Percentiles rank a stretch among this genome's conserved stretches.
Conservation (phyloP, 2,329 filamentous ascomycete species). For the Trichoderma sp. region DNA sequence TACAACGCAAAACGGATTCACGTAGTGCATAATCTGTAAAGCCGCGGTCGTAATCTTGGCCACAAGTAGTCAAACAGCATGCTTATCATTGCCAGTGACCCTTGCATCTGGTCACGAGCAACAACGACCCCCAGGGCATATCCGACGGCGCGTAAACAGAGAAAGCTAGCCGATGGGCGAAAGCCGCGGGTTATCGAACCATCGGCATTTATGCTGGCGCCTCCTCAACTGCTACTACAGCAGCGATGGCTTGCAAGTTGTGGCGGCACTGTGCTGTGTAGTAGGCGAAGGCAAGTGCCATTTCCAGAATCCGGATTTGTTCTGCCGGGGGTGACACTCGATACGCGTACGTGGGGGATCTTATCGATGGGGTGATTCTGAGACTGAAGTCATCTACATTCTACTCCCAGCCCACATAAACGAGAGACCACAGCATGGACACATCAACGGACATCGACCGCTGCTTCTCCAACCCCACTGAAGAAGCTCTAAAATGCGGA, state of each 20-base stretch:
- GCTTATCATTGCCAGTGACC: background rate
- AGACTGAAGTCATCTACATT: background rate
- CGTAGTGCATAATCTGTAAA: background rate
- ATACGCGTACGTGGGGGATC: background rate
- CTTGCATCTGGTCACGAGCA: constrained; percentile 12
- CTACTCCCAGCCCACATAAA: background rate
- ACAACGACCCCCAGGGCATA: background rate
- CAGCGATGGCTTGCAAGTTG: background rate
- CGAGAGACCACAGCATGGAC: background rate
- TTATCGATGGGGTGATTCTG: background rate
- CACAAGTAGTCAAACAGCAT: background rate
- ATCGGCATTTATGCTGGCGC: background rate
- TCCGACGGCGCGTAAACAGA: background rate
- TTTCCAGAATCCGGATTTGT: background rate
- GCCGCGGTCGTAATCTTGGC: background rate
- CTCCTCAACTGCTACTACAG: too few species aligned
- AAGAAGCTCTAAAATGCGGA: constrained; percentile 16
- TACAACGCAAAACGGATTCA: background rate
- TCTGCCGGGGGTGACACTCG: background rate
- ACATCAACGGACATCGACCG: background rate
- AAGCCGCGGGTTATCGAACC: background rate
- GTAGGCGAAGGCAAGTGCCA: background rate
- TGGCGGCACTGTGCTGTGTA: background rate
- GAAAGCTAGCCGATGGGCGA: background rate
- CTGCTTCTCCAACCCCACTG: constrained; percentile 1